Percentiles rank a stretch among this genome's conserved stretches.
These are phyloP conservation scores for Suillus clintonianus DNA, from an alignment of 768 basidiomycete species.

Conservation along the genomic window DNA sequence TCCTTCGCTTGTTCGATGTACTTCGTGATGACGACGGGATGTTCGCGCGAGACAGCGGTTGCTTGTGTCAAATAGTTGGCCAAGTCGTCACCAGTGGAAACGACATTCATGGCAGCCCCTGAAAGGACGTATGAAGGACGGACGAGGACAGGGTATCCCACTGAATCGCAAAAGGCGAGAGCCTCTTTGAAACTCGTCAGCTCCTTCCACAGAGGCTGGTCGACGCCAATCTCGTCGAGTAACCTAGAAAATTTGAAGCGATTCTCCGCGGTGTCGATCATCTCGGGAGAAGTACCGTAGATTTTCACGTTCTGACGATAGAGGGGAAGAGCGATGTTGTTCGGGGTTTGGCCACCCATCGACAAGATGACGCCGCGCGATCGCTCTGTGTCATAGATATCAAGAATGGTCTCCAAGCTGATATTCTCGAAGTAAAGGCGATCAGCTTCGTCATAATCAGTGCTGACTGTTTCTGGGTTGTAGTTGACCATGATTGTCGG, in stretches of 20 bases:
- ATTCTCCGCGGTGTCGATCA: constrained; percentile 99
- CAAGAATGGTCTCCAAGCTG: constrained; percentile 91
- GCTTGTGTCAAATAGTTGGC: constrained; percentile 92
- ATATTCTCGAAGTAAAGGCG: constrained; percentile 99
- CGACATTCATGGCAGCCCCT: constrained; percentile 99
- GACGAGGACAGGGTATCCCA: constrained; percentile 94
- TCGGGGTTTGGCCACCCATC: constrained; percentile 98
- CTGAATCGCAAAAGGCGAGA: constrained; percentile 84
- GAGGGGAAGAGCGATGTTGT: constrained; percentile 96
- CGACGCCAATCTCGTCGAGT: constrained; percentile 96
- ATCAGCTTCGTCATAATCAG: constrained; percentile 98
- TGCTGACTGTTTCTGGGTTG: constrained; percentile 98
- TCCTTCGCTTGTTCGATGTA: constrained; percentile 99
- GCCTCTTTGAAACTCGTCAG: constrained; percentile 90
- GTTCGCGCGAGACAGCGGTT: constrained; percentile 92
- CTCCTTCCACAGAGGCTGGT: constrained; percentile 98
- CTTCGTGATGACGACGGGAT: constrained; percentile 98
- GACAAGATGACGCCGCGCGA: constrained; percentile 92
- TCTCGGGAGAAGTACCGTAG: constrained; percentile 97
- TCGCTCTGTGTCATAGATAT: constrained; percentile 92
- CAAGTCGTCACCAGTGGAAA: constrained; percentile 89
- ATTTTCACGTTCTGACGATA: constrained; percentile 98
- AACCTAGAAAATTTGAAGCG: constrained; percentile 99
- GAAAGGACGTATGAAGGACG: constrained; percentile 99
- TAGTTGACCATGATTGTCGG: constrained; percentile 99